These are phyloP conservation scores for Myxozyma geophila DNA, from an alignment of 805 yeast species.

Conservation along the genomic window DNA sequence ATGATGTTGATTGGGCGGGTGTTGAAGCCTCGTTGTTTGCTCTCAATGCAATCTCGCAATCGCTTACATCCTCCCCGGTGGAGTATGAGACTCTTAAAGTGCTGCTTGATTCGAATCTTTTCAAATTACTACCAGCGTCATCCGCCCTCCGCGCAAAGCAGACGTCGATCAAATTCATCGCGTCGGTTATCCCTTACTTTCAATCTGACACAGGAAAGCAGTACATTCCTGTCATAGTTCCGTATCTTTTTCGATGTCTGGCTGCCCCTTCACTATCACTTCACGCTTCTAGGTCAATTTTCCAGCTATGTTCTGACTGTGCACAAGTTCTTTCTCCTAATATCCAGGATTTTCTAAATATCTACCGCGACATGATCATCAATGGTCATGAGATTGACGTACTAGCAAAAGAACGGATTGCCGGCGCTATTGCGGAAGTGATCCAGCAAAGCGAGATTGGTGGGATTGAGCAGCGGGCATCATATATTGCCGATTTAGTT, in stretches of 20 bases:
- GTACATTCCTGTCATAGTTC: conserved; percentile 58
- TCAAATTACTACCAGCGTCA: conserved; percentile 40
- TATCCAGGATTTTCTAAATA: conserved; percentile 19
- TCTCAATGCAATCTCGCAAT: conserved; percentile 59
- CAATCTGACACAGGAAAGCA: conserved; percentile 51
- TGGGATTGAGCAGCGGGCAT: not conserved
- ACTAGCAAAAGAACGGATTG: conserved; percentile 40
- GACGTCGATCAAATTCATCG: conserved; percentile 61
- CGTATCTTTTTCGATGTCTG: conserved; percentile 56
- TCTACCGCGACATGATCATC: conserved; percentile 37
- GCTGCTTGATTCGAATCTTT: conserved; percentile 42
- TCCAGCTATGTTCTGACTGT: conserved; percentile 48
- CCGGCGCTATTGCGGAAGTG: conserved; percentile 34
- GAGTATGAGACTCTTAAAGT: conserved; percentile 40
- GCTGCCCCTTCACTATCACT: conserved; percentile 44
- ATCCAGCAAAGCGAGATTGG: conserved; percentile 28
- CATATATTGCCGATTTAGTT: conserved; percentile 22
- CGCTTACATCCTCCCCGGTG: conserved; percentile 47
- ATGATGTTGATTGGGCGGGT: conserved; percentile 46
- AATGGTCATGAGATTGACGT: conserved; percentile 41
- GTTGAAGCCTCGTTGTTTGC: conserved; percentile 68
- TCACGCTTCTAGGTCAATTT: conserved; percentile 60
- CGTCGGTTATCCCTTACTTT: conserved; percentile 55
- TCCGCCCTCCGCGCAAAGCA: conserved; percentile 46
- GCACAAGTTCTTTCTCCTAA: conserved; percentile 19